phyloP scores from a whole-genome alignment of 768 basidiomycete genomes.

The Phaeotremella fagi region DNA sequence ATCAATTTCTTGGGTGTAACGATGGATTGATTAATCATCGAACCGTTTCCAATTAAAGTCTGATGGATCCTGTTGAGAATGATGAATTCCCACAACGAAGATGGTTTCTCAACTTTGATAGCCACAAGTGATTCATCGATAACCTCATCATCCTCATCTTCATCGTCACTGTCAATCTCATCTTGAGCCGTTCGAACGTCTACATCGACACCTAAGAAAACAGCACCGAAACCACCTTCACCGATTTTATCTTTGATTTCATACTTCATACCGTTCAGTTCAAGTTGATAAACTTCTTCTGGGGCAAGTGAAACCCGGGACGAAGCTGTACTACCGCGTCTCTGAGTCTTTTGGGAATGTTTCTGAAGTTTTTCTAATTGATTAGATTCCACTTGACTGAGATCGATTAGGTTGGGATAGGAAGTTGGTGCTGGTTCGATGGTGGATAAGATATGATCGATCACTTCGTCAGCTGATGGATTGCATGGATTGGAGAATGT shows the following conservation, averaged over 20 bases:
- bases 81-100: conserved; percentile 88
- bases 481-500: conserved; percentile 78
- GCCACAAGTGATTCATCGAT: conserved; percentile 60
- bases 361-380: conserved; percentile 69
- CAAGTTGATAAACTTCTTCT: conserved; percentile 49
- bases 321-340: conserved; percentile 6
- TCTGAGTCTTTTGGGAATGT: conserved; percentile 54
- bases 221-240: conserved; percentile 92
- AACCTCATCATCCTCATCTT: conserved; percentile 55
- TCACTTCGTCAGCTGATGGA: conserved; percentile 66
- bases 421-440: conserved; percentile 53
- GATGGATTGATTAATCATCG: conserved; percentile 61
- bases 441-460: conserved; percentile 61
- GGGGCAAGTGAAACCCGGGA: conserved; percentile 9
- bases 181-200: conserved; percentile 42
- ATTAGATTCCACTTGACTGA: conserved; percentile 48
- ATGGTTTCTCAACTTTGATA: conserved; percentile 83
- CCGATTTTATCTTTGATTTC: conserved; percentile 81
- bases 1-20: conserved; percentile 74
- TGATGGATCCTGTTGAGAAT: conserved; percentile 72
- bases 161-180: conserved; percentile 51
- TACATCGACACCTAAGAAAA: conserved; percentile 69
- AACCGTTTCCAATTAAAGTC: conserved; percentile 59
- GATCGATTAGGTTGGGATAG: conserved; percentile 45
- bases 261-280: conserved; percentile 62